phyloP scores from a whole-genome alignment of 1,284 basidiomycete species.

The Rhodotorula sp. region DNA sequence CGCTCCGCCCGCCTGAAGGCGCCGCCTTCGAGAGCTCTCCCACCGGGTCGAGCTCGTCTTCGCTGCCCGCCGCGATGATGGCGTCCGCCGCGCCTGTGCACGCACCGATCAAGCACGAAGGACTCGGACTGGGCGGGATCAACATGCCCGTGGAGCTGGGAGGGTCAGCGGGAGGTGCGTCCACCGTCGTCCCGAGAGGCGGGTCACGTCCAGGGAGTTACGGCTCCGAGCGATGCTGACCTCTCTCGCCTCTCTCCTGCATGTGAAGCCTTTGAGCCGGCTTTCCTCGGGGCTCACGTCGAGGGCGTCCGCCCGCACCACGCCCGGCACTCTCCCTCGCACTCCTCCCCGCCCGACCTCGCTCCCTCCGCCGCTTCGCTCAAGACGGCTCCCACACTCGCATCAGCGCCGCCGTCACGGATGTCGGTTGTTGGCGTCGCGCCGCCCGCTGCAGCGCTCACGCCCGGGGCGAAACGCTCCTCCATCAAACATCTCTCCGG shows the following conservation, averaged over 20 bases:
- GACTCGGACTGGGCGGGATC: conserved; percentile 8
- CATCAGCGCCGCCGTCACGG: not conserved
- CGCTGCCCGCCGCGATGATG: not conserved
- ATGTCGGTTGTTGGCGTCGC: not conserved
- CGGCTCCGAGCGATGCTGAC: not conserved
- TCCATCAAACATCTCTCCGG: conserved; percentile 3
- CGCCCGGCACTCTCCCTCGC: not conserved
- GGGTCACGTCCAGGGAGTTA: not conserved
- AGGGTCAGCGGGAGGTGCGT: not conserved
- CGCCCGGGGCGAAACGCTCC: not conserved
- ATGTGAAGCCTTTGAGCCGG: not conserved
- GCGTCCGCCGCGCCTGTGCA: not conserved
- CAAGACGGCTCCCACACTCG: not conserved
- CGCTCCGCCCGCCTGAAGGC: not conserved
- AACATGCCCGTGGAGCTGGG: conserved; percentile 10
- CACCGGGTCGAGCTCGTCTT: not conserved
- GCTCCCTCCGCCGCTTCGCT: conserved; percentile 1
- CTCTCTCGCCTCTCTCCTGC: not conserved
- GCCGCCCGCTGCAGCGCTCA: not conserved
- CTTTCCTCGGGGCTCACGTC: too few relatives aligned
- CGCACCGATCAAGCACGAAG: not conserved
- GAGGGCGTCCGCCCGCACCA: not conserved
- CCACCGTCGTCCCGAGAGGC: too few relatives aligned
- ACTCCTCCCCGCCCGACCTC: conserved; percentile 11
- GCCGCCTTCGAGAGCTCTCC: not conserved